Evolutionary conservation across 495 filamentous ascomycete species (phyloP), one percentile per base, ranked within the genome.

Genomic region (Aspergillus sclerotiicarbonarius): DNA sequence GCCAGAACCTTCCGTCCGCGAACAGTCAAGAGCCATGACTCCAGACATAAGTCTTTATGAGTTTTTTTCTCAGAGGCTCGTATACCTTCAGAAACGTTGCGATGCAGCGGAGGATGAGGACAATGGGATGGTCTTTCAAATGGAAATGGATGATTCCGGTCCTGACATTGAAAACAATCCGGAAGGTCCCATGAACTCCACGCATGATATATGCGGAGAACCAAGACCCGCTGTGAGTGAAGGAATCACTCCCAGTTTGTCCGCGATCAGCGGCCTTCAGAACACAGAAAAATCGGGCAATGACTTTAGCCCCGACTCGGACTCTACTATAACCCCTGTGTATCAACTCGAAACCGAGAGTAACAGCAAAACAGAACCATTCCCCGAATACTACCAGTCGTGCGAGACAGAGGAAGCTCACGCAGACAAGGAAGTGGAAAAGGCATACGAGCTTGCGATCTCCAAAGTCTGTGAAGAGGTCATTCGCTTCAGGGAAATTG

Each of bases 331-430:
- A 25, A 25, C 25, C 25, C 25, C 5, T 25, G 25, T 3, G 25
- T 25, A 2, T 25, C 25, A 2, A 25, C 25, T 3, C 25, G 5
- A 25, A 25, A 25, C 25, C 2, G 5, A 25, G 25, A 25, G 25
- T 25, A 25, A 25, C 16, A 30, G 25, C 13, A 19, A 32, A 9
- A 60, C 53, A 1, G 72, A 75, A 47, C 68, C 74, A 0, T 77
- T 77, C 46, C 72, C 72, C 1, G 66, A 66, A 5, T 77, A 70
- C 54, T 58, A 68, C 25, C 66, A 69, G 9, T 60, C 58, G 4
- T 64, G 58, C 51, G 59, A 62, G 37, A 33, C 12, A 4, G 30
- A 52, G n/a, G 39, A 48, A 3, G 13, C 48, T 15, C 15, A n/a
- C 2, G 15, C 53, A 8, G 54, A 66, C 32, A 30, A 48, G 3